These are phyloP conservation scores for Isatis tinctoria DNA, from an alignment of 345 rosid genomes.

Conservation along the genomic window DNA sequence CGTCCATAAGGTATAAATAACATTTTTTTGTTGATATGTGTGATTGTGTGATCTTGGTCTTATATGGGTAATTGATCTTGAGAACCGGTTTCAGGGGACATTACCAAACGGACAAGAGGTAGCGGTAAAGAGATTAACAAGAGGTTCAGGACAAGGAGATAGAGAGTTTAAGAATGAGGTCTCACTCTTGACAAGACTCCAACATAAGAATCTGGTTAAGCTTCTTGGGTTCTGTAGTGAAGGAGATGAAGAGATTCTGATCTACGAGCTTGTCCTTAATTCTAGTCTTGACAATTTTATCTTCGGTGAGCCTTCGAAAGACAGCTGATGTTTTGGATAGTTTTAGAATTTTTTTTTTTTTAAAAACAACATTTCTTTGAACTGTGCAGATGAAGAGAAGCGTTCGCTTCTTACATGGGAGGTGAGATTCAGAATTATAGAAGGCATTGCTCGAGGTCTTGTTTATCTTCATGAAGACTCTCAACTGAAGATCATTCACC, in stretches of 20 bases:
- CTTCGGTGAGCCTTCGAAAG: no score
- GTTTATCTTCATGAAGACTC: constrained; percentile 31
- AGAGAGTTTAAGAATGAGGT: no score
- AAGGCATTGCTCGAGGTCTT: constrained; percentile 27
- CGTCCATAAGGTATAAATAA: constrained; percentile 32
- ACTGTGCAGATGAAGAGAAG: constrained; percentile 7
- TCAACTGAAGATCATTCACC: constrained; percentile 18
- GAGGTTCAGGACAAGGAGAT: no score
- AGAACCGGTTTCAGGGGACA: constrained; percentile 27
- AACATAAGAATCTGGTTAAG: no score
- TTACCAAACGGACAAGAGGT: constrained; percentile 31
- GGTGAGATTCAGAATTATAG: constrained; percentile 19
- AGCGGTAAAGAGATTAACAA: constrained; percentile 37
- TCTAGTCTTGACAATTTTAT: no score
- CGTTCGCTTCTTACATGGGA: constrained; percentile 8
- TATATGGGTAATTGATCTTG: background rate
- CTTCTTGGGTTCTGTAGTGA: no score
- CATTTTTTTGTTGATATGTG: background rate
- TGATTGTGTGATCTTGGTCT: background rate
- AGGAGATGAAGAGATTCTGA: no score
- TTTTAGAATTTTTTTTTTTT: no score
- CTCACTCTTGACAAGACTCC: no score
- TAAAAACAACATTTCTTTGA: no score
- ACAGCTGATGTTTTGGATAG: no score
- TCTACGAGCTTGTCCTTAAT: no score